phyloP scores from a whole-genome alignment of 2,329 filamentous ascomycete species.

The Phyllosticta capitalensis region DNA sequence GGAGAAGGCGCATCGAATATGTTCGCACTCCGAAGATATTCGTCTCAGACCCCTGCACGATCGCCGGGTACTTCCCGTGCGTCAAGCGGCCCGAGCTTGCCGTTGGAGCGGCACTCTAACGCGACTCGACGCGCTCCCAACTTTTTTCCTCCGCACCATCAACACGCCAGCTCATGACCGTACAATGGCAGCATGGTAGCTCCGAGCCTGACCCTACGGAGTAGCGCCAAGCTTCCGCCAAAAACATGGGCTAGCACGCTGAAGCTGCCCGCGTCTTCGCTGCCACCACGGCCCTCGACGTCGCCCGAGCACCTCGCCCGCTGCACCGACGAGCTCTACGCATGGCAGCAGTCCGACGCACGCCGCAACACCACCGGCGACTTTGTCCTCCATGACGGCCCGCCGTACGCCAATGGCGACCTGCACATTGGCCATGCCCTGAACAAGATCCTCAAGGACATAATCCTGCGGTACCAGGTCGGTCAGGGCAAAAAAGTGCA shows the following conservation, averaged over 20 bases:
- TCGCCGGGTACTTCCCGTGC: neutral
- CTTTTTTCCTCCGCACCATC: conserved; percentile 2
- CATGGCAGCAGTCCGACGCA: conserved; percentile 61
- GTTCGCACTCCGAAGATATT: too few relatives aligned
- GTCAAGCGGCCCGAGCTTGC: neutral
- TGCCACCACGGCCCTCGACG: conserved; percentile 35
- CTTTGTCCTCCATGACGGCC: conserved; percentile 89
- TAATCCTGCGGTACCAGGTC: conserved; percentile 74
- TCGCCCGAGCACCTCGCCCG: conserved; percentile 51
- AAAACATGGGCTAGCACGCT: conserved; percentile 34
- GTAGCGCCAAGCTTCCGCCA: neutral
- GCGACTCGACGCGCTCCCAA: conserved; percentile 1
- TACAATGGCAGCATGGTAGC: conserved; percentile 11
- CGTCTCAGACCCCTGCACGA: neutral
- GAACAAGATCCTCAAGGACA: conserved; percentile 96
- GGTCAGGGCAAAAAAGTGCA: conserved; percentile 65
- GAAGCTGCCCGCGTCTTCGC: conserved; percentile 39
- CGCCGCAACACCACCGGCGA: conserved; percentile 30
- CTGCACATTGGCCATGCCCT: conserved; percentile 90
- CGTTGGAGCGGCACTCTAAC: neutral
- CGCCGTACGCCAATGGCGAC: conserved; percentile 88
- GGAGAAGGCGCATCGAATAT: too few relatives aligned
- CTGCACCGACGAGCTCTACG: conserved; percentile 82
- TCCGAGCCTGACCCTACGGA: conserved; percentile 6
- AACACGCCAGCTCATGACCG: neutral